A percentile compares a stretch with the other conserved stretches of the same genome.
Evolutionary conservation across 2,329 filamentous ascomycete species (phyloP).

Genomic region (Cladophialophora psammophila): DNA sequence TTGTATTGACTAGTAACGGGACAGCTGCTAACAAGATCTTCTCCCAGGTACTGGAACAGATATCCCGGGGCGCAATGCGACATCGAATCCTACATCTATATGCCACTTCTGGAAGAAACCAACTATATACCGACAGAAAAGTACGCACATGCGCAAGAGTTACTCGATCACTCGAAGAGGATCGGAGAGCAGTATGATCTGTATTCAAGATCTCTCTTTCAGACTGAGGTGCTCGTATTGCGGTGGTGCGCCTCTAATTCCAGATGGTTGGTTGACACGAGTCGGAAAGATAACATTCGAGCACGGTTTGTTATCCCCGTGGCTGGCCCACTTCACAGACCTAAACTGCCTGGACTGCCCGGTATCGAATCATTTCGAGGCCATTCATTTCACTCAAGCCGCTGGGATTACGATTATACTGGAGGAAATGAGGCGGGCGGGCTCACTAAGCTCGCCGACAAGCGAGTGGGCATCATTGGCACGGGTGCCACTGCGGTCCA

Average conservation of each 20-base stretch:
- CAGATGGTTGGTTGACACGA: constrained; percentile 36
- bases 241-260: constrained; percentile 27
- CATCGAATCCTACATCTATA: constrained; percentile 34
- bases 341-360: constrained; percentile 40
- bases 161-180: constrained; percentile 28
- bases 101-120: constrained; percentile 35
- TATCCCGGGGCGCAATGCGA: constrained; percentile 39
- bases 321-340: constrained; percentile 47
- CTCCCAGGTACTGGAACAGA: constrained; percentile 36
- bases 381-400: constrained; percentile 53
- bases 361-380: constrained; percentile 47
- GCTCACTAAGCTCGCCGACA: constrained; percentile 29
- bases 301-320: constrained; percentile 52
- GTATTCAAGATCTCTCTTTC: constrained; percentile 30
- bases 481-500: constrained; percentile 53
- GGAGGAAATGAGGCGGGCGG: constrained; percentile 43
- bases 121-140: constrained; percentile 35
- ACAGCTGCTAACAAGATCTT: neutral
- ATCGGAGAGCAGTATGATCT: constrained; percentile 28
- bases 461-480: constrained; percentile 47
- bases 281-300: constrained; percentile 41
- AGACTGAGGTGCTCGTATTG: constrained; percentile 30
- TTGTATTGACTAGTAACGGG: neutral
- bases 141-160: constrained; percentile 31
- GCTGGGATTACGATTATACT: constrained; percentile 55